Conservation (phyloP, 306 rosid species). For the Castanea sativa region DNA sequence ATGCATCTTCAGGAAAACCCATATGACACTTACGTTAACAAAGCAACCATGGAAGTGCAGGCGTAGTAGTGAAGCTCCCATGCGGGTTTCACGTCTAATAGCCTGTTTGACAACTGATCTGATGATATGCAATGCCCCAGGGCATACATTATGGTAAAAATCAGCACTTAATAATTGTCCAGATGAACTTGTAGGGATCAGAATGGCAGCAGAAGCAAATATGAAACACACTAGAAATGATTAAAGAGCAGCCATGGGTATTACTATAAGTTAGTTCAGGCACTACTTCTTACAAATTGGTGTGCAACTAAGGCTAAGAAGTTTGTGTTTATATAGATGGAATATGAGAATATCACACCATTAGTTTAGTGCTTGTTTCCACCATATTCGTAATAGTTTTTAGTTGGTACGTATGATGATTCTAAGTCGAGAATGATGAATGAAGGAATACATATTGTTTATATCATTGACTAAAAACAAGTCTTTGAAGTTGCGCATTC, state of each 20-base stretch:
- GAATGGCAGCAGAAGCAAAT: not conserved
- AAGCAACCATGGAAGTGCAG: conserved; percentile 53
- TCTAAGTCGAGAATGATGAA: no score
- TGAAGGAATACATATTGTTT: no score
- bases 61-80: conserved; percentile 43
- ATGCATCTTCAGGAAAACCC: not conserved
- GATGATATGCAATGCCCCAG: conserved; percentile 28
- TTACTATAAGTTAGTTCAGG: not conserved
- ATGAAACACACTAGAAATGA: not conserved
- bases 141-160: conserved; percentile 27
- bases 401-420: no score
- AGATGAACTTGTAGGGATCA: conserved; percentile 1
- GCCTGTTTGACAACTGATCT: conserved; percentile 21
- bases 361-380: not conserved
- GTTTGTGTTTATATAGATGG: conserved; percentile 14
- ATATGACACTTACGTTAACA: conserved; percentile 33
- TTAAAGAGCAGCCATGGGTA: conserved; percentile 20
- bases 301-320: no score
- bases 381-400: not conserved
- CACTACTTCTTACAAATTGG: not conserved
- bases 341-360: not conserved
- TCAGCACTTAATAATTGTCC: not conserved
- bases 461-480: no score
- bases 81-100: conserved; percentile 27
- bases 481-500: no score